Evolutionary conservation across 257 asterid species (phyloP).

Genomic region (Phtheirospermum japonicum): DNA sequence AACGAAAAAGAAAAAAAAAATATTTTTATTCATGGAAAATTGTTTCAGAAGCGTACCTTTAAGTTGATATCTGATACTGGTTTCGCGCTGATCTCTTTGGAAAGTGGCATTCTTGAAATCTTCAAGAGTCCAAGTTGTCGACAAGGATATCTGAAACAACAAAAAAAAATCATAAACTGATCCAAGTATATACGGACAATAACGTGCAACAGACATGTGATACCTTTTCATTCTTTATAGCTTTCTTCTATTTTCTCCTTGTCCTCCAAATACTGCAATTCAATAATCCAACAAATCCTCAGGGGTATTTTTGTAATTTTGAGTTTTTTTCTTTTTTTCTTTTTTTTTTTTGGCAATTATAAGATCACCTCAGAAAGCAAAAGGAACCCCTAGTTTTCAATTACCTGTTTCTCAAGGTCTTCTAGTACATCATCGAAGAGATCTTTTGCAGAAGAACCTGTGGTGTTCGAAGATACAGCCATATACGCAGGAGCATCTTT

Average conservation of each 20-base stretch:
- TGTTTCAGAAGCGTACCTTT: constrained; percentile 42
- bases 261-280: constrained; percentile 81
- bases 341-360: background rate
- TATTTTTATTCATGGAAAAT: constrained; percentile 15
- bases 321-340: too few species aligned
- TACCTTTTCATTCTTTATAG: constrained; percentile 66
- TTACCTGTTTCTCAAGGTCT: constrained; percentile 89
- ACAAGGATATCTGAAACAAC: constrained; percentile 56
- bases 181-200: constrained; percentile 16
- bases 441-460: constrained; percentile 84
- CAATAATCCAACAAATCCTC: constrained; percentile 19
- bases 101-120: constrained; percentile 63
- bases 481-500: constrained; percentile 78
- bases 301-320: background rate
- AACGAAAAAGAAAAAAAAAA: too few species aligned
- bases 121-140: constrained; percentile 64
- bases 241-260: constrained; percentile 75
- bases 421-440: constrained; percentile 82
- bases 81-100: constrained; percentile 40
- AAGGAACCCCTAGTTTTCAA: background rate
- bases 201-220: constrained; percentile 18
- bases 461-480: constrained; percentile 74
- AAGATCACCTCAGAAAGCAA: background rate
- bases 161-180: constrained; percentile 1
- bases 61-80: constrained; percentile 63